Evolutionary conservation across 2,329 filamentous ascomycete species (phyloP).

Genomic region (Penicillium sp.): DNA sequence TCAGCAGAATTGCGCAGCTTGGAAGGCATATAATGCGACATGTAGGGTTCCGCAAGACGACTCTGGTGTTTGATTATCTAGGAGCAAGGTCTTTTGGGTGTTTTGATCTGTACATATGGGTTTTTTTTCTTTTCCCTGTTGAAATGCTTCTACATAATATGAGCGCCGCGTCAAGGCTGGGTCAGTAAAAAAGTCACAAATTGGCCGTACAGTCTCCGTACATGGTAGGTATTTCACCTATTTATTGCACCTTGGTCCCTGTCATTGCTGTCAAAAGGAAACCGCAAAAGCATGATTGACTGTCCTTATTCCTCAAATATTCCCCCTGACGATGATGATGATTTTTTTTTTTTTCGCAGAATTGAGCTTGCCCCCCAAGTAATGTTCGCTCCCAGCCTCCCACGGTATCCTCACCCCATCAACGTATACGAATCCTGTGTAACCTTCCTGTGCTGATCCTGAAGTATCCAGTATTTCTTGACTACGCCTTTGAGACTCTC

Average conservation of each 20-base stretch:
- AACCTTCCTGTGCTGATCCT: not conserved
- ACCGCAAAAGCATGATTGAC: not conserved
- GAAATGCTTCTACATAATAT: not conserved
- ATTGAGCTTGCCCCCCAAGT: not conserved
- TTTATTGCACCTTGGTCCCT: not conserved
- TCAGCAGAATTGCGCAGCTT: slow-evolving; percentile 1
- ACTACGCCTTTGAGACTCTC: no score
- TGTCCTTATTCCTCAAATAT: not conserved
- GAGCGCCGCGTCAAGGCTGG: not conserved
- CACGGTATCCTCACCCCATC: not conserved
- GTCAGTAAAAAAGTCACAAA: no score
- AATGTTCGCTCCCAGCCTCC: not conserved
- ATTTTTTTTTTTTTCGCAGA: not conserved
- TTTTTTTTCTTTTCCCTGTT: not conserved
- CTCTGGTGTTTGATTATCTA: slow-evolving; percentile 5
- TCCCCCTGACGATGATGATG: no score
- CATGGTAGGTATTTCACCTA: not conserved
- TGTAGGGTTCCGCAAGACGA: slow-evolving; percentile 5
- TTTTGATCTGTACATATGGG: not conserved
- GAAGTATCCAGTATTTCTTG: not conserved
- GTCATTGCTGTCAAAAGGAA: not conserved
- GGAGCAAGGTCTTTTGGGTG: not conserved
- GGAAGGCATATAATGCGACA: slow-evolving; percentile 5
- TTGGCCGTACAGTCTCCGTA: no score
- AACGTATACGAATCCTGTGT: not conserved